Base-by-base conservation (phyloP, 2,329 filamentous ascomycete species). In the Domatiomyces catenatus region DNA sequence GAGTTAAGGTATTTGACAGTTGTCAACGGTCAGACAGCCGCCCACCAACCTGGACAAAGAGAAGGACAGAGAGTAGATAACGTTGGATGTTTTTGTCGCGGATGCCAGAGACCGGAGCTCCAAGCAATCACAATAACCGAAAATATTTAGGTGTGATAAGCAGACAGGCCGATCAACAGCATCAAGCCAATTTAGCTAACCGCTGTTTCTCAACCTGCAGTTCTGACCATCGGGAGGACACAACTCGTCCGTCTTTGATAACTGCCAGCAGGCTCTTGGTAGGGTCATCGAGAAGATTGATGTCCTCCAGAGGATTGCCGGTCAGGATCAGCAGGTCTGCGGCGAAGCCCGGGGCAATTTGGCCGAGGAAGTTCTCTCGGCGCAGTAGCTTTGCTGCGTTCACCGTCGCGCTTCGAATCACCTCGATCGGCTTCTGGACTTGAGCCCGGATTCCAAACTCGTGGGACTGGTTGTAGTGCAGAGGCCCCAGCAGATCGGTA, bases 301-400 rank as follows among this genome's bases (percentile, higher is more conserved):
- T 69, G 58, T 80, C 70, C n/a, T 77, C 69, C 48, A 80, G 60
- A 1, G 76, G 77, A 56, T 78, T 78, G 43, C 58, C 56, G 42
- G 71, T 70, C 43, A 79, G 56, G 2, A 80, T 63, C 26, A 80
- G 54, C 43, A 80, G 44, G 60, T 80, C 77, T 0, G 76, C 76
- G 1, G 65, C 62, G 52, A 72, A 76, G 0, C 74, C 75, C 17
- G 66, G 61, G 54, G 68, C 69, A 2, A 80, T 60, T 56, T 75
- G 69, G 0, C 76, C 77, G 15, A 80, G 58, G 26, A 62, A 64
- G 2, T 67, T 61, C 20, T 71, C 71, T 55, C 71, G 67, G 7
- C 68, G 59, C 47, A 79, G 54, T 63, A 76, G 69, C 49, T 63
- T 66, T 5, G 76, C 76, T 1, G 72, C 67, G 56, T 75, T 76